Percentiles rank a stretch among this genome's conserved stretches.
phyloP scores from a whole-genome alignment of 2,329 filamentous ascomycete species.

The Cladosporium sp. region DNA sequence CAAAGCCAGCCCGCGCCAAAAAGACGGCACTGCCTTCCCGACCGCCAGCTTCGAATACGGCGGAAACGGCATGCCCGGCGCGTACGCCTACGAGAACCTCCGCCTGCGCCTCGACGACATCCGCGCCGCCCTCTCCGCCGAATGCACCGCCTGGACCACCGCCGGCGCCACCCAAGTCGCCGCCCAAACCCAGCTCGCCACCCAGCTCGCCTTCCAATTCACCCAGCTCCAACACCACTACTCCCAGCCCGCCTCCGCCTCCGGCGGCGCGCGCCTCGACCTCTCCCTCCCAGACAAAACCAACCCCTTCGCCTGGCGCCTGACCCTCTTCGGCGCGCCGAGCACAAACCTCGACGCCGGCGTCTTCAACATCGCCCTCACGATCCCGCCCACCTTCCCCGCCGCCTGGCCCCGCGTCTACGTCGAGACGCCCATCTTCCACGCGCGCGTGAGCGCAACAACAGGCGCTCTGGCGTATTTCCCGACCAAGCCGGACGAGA shows the following conservation, averaged over 20 bases:
- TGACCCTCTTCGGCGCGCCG: conserved; percentile 85
- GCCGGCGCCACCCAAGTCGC: conserved; percentile 59
- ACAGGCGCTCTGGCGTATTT: conserved; percentile 82
- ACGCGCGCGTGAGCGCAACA: conserved; percentile 69
- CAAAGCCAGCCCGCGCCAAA: conserved; percentile 55
- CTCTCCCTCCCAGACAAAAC: conserved; percentile 63
- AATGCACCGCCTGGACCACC: conserved; percentile 63
- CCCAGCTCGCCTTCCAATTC: conserved; percentile 76
- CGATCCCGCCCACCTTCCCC: conserved; percentile 78
- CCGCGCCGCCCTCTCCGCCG: conserved; percentile 63
- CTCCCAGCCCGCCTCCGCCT: conserved; percentile 42
- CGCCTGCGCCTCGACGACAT: conserved; percentile 63
- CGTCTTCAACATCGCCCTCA: conserved; percentile 73
- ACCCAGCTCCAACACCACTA: conserved; percentile 74
- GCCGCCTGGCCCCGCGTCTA: conserved; percentile 79
- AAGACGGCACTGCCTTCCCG: conserved; percentile 59
- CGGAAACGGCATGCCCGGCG: conserved; percentile 77
- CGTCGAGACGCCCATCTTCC: conserved; percentile 76
- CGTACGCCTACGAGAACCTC: conserved; percentile 73
- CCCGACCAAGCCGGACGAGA: conserved; percentile 64
- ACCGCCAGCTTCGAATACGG: conserved; percentile 80
- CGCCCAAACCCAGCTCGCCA: conserved; percentile 68
- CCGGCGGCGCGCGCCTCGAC: conserved; percentile 63
- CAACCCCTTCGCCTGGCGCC: conserved; percentile 83
- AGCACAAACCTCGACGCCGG: conserved; percentile 93